phyloP scores from a whole-genome alignment of 78 protist species.

The Tieghemostelium lacteum region DNA sequence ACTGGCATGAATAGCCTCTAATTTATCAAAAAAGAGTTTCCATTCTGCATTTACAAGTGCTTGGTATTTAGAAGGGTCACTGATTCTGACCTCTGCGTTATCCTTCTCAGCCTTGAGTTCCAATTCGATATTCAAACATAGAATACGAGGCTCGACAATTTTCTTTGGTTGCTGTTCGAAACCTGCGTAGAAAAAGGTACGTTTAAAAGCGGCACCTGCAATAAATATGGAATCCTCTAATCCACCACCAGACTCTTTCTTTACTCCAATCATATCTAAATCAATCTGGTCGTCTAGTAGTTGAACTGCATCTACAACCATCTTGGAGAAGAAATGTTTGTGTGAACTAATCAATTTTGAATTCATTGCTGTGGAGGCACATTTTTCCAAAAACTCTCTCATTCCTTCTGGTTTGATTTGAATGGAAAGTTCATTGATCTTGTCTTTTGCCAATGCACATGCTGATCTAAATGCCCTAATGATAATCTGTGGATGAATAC shows the following conservation, averaged over 20 bases:
- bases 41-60: constrained; percentile 98
- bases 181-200: constrained; percentile 99
- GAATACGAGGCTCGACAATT: constrained; percentile 94
- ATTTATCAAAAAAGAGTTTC: constrained; percentile 98
- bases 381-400: constrained; percentile 88
- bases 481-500: constrained; percentile 98
- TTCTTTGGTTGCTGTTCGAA: constrained; percentile 99
- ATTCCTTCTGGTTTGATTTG: constrained; percentile 55
- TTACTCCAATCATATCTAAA: constrained; percentile 97
- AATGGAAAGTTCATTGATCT: constrained; percentile 54
- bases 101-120: constrained; percentile 99
- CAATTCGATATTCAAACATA: constrained; percentile 98
- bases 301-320: constrained; percentile 98
- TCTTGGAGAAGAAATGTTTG: constrained; percentile 95
- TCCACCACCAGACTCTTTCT: constrained; percentile 98
- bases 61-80: constrained; percentile 94
- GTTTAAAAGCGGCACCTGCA: constrained; percentile 99
- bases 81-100: constrained; percentile 98
- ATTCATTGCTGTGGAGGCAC: constrained; percentile 98
- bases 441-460: constrained; percentile 74
- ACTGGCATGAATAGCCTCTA: constrained; percentile 92
- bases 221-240: constrained; percentile 96
- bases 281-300: constrained; percentile 85
- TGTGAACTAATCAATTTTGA: constrained; percentile 96
- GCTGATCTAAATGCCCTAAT: constrained; percentile 92